Conservation (phyloP, 805 yeast species). For the Yamadazyma kitorensis region DNA sequence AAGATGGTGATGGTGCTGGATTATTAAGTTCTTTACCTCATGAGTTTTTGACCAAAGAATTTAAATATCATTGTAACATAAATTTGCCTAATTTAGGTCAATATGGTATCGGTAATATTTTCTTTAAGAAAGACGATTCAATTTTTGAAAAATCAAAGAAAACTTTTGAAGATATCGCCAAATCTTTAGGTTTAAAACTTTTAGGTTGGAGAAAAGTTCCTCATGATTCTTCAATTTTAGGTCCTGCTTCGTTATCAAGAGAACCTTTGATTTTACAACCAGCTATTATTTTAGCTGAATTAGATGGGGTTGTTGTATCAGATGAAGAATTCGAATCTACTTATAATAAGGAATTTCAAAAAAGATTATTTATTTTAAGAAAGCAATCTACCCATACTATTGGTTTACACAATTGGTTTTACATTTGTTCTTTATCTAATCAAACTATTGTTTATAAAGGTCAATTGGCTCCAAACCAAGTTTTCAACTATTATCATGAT, state of each 20-base stretch:
- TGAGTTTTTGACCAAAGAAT: constrained; percentile 80
- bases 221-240: constrained; percentile 88
- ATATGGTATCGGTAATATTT: constrained; percentile 93
- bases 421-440: constrained; percentile 87
- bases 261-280: constrained; percentile 94
- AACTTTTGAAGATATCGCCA: constrained; percentile 80
- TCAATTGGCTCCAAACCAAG: constrained; percentile 95
- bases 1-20: constrained; percentile 99
- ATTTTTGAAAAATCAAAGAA: constrained; percentile 66
- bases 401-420: constrained; percentile 96
- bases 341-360: constrained; percentile 69
- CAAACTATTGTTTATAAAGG: constrained; percentile 95
- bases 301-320: constrained; percentile 26
- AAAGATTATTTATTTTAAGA: constrained; percentile 79
- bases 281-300: constrained; percentile 62
- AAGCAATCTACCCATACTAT: constrained; percentile 88
- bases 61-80: constrained; percentile 63
- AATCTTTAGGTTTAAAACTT: constrained; percentile 71
- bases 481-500: constrained; percentile 91
- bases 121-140: constrained; percentile 83
- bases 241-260: constrained; percentile 90
- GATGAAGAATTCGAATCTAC: constrained; percentile 53
- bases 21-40: constrained; percentile 91
- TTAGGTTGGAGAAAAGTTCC: constrained; percentile 96
- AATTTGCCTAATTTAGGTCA: constrained; percentile 77